A percentile compares a stretch with the other conserved stretches of the same genome.
Evolutionary conservation across 2,329 filamentous ascomycete genomes (phyloP).

Genomic region (Epichloe festucae): DNA sequence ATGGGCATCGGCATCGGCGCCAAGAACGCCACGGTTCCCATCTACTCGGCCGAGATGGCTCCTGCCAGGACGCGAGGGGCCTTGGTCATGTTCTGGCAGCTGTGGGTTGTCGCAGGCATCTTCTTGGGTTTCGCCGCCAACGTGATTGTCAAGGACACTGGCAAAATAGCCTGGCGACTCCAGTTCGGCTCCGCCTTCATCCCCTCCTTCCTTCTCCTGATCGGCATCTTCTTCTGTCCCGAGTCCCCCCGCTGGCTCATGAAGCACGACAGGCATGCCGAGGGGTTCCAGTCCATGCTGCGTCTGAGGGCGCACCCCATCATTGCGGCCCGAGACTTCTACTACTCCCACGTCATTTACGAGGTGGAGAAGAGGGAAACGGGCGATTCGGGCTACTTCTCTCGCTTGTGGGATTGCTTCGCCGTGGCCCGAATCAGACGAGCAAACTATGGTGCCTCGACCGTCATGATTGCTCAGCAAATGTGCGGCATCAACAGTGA

Average conservation of each 20-base stretch:
- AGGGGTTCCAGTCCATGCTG: slow-evolving; percentile 41
- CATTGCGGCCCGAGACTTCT: slow-evolving; percentile 44
- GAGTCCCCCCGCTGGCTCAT: slow-evolving; percentile 50
- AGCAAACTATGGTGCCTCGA: slow-evolving; percentile 61
- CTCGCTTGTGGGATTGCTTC: slow-evolving; percentile 40
- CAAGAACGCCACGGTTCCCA: slow-evolving; percentile 51
- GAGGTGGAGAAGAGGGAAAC: slow-evolving; percentile 19
- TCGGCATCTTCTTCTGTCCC: slow-evolving; percentile 48
- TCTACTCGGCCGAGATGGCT: slow-evolving; percentile 61
- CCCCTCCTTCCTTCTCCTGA: slow-evolving; percentile 33
- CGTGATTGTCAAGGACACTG: slow-evolving; percentile 38
- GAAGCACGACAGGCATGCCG: slow-evolving; percentile 44
- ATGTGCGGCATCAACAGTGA: slow-evolving; percentile 33
- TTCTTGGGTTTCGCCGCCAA: slow-evolving; percentile 36
- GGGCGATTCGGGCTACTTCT: slow-evolving; percentile 16
- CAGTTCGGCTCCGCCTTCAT: slow-evolving; percentile 45
- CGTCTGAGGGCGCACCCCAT: slow-evolving; percentile 36
- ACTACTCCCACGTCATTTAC: slow-evolving; percentile 30
- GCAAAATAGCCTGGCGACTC: slow-evolving; percentile 41
- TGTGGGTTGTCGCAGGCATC: slow-evolving; percentile 25
- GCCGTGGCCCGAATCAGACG: slow-evolving; percentile 53
- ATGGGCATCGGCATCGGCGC: slow-evolving; percentile 57
- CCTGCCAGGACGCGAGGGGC: slow-evolving; percentile 55
- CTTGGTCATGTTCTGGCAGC: slow-evolving; percentile 65
- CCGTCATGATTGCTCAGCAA: slow-evolving; percentile 66